Base-by-base conservation (phyloP, 768 basidiomycete species). In the Dictyophora rubrovolvata region DNA sequence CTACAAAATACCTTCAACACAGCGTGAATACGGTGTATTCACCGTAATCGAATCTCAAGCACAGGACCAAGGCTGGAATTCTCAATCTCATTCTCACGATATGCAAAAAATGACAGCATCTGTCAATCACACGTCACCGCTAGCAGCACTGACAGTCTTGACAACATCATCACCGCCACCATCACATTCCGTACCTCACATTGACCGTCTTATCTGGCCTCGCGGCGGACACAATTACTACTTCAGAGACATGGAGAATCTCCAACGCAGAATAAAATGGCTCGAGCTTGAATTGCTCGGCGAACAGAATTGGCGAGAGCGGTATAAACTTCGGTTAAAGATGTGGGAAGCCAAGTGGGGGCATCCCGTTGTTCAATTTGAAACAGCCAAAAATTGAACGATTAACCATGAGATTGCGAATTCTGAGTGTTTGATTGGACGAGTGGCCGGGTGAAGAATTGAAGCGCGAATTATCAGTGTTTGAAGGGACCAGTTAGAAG, bases 181-280 rank as follows among this genome's bases (percentile, higher is more conserved):
- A 28, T 28, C 28, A 7, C 28, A 28, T 28, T 28, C 7, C 28
- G 28, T 28, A 28, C 28, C 28, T 28, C 28, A 28, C 2, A 28
- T 28, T 28, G 55, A 21, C 22, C 17, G 49, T 23, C 57, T 61
- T 21, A 35, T 23, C 42, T 59, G 58, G 58, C 80, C 81, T 20
- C 71, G 73, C 33, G 82, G 82, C 12, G 83, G 83, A 1, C 82
- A 85, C 66, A 83, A 83, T 62, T 85, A 84, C 66, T 84, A 83
- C 67, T 73, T 74, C 16, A 71, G 80, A 35, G 79, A 83, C 64
- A 70, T 80, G 65, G 81, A 84, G 64, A 71, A 70, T 54, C 66
- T 77, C 10, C 36, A 69, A 14, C 71, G 71, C 10, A 71, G 79
- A 54, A 70, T 79, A 57, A 58, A 64, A 14, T 80, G 76, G 78